Conservation (phyloP, 768 basidiomycete species). For the Naematelia encephala region DNA sequence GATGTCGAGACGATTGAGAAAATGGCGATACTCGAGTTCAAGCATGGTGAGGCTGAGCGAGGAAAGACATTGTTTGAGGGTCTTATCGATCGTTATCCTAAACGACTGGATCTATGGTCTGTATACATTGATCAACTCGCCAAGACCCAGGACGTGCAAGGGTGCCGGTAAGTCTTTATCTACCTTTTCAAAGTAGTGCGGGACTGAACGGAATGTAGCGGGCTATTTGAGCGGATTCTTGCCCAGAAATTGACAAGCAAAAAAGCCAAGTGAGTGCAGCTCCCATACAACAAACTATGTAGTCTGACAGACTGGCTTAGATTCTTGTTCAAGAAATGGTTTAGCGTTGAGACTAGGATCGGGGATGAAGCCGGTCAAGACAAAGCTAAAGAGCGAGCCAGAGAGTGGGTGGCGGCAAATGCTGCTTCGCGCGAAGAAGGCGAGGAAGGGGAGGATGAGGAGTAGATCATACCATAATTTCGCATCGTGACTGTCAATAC, state of each 20-base stretch:
- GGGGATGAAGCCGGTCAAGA: constrained; percentile 82
- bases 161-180: constrained; percentile 59
- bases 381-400: constrained; percentile 78
- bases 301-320: constrained; percentile 52
- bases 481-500: too few species aligned
- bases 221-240: constrained; percentile 80
- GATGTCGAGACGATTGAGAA: constrained; percentile 93
- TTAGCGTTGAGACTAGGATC: constrained; percentile 76
- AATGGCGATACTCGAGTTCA: constrained; percentile 94
- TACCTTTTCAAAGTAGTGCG: background rate
- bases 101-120: constrained; percentile 92
- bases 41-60: constrained; percentile 85
- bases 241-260: constrained; percentile 84
- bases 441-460: constrained; percentile 26
- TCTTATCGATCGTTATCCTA: constrained; percentile 90
- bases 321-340: constrained; percentile 97
- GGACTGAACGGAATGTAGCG: constrained; percentile 54
- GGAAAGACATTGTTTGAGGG: constrained; percentile 96
- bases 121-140: constrained; percentile 97
- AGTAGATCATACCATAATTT: constrained; percentile 2
- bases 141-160: constrained; percentile 71
- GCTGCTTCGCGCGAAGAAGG: constrained; percentile 12
- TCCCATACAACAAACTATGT: background rate
- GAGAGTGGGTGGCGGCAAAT: constrained; percentile 65
- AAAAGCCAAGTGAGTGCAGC: constrained; percentile 79